Evolutionary conservation across 768 basidiomycete genomes (phyloP).

Genomic region (Termitomyces bulborhizus): DNA sequence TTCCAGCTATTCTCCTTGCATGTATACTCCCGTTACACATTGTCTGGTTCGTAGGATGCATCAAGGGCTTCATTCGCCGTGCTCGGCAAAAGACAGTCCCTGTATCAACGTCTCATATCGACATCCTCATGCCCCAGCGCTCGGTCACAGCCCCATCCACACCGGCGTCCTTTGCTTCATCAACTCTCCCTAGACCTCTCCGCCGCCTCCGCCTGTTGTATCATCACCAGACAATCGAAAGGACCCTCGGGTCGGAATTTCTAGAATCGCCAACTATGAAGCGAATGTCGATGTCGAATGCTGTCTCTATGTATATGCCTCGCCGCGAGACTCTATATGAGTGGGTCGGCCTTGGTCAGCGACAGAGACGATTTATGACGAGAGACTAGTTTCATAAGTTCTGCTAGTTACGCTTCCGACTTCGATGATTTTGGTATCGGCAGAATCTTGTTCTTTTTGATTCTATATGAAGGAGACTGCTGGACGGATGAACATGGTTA

Average conservation of each 20-base stretch:
- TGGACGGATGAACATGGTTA: neutral
- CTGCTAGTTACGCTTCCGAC: neutral
- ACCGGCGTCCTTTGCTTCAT: neutral
- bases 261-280: slow-evolving; percentile 1
- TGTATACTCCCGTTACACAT: slow-evolving; percentile 44
- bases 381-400: neutral
- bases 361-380: neutral
- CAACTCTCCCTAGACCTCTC: neutral
- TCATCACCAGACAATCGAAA: slow-evolving; percentile 7
- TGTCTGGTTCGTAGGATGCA: slow-evolving; percentile 46
- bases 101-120: neutral
- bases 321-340: slow-evolving; percentile 12
- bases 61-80: slow-evolving; percentile 38
- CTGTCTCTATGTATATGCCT: slow-evolving; percentile 7
- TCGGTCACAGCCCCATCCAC: neutral
- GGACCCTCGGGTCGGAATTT: slow-evolving; percentile 3
- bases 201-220: neutral
- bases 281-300: neutral
- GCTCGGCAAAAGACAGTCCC: slow-evolving; percentile 1
- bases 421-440: no score
- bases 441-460: neutral
- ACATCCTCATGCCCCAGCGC: neutral
- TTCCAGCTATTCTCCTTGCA: slow-evolving; percentile 33
- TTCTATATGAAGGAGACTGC: neutral
- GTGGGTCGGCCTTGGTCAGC: slow-evolving; percentile 15